Evolutionary conservation across 495 filamentous ascomycete genomes (phyloP).

Genomic region (Pseudevernia furfuracea): DNA sequence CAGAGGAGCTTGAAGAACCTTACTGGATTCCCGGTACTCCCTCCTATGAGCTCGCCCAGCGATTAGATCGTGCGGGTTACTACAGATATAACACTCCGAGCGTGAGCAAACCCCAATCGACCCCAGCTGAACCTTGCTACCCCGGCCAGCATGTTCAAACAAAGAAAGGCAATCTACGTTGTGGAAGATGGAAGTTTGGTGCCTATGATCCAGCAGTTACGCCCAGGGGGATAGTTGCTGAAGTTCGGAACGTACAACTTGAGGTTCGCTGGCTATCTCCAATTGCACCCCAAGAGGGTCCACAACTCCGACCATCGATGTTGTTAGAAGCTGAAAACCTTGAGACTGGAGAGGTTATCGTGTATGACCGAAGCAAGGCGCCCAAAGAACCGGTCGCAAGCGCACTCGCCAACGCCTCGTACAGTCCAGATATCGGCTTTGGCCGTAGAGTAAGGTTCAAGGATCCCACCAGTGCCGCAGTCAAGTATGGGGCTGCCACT

Average conservation of each 20-base stretch:
- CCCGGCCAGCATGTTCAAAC: constrained; percentile 45
- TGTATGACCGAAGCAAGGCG: constrained; percentile 24
- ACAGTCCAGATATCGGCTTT: constrained; percentile 25
- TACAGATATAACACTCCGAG: not conserved
- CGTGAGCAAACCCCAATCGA: constrained; percentile 2
- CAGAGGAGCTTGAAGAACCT: constrained; percentile 30
- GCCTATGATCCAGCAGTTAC: constrained; percentile 38
- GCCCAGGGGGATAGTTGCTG: constrained; percentile 44
- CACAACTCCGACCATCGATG: constrained; percentile 4
- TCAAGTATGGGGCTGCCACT: constrained; percentile 39
- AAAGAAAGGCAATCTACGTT: constrained; percentile 42
- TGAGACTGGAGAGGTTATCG: constrained; percentile 22
- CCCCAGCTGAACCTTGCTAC: constrained; percentile 25
- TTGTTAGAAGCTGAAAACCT: constrained; percentile 24
- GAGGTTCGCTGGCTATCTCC: constrained; percentile 46
- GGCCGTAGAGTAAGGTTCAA: constrained; percentile 47
- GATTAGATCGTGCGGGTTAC: constrained; percentile 14
- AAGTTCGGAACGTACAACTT: constrained; percentile 35
- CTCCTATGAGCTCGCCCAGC: constrained; percentile 8
- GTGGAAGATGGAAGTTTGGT: constrained; percentile 43
- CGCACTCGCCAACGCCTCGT: constrained; percentile 26
- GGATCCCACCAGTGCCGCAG: constrained; percentile 38
- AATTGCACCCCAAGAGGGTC: constrained; percentile 29
- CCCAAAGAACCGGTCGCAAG: constrained; percentile 15
- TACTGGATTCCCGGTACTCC: constrained; percentile 19